These are phyloP conservation scores for Fragaria ananassa DNA, from an alignment of 306 rosid species.

Conservation along the genomic window DNA sequence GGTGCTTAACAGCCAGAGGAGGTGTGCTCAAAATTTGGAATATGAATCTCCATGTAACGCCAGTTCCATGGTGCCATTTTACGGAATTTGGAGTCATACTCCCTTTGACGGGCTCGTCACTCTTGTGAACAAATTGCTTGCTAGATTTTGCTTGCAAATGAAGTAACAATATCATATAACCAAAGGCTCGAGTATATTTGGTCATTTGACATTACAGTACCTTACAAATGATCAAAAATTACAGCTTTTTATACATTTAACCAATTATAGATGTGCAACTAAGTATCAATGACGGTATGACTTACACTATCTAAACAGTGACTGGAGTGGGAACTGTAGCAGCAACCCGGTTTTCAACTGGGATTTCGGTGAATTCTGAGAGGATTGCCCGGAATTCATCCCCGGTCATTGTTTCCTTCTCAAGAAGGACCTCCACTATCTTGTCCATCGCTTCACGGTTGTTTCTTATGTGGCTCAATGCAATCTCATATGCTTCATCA, in stretches of 20 bases:
- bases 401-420: constrained; percentile 84
- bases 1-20: too few species aligned
- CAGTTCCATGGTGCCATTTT: neutral
- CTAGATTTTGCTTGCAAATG: neutral
- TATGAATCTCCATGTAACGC: too few species aligned
- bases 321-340: constrained; percentile 68
- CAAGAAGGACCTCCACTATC: constrained; percentile 85
- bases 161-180: neutral
- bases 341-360: constrained; percentile 69
- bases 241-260: constrained; percentile 42
- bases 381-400: constrained; percentile 91
- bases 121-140: neutral
- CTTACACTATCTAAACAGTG: constrained; percentile 47
- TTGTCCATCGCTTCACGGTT: constrained; percentile 97
- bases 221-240: constrained; percentile 23
- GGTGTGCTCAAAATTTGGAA: too few species aligned
- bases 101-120: neutral
- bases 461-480: constrained; percentile 76
- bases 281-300: constrained; percentile 25
- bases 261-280: constrained; percentile 15
- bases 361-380: constrained; percentile 86
- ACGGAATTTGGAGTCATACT: neutral
- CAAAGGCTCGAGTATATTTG: constrained; percentile 13
- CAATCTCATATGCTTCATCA: constrained; percentile 81
- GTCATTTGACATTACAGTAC: constrained; percentile 13